These are phyloP conservation scores for Arabidopsis lyrata DNA, from an alignment of 441 rosid species.

Conservation along the genomic window DNA sequence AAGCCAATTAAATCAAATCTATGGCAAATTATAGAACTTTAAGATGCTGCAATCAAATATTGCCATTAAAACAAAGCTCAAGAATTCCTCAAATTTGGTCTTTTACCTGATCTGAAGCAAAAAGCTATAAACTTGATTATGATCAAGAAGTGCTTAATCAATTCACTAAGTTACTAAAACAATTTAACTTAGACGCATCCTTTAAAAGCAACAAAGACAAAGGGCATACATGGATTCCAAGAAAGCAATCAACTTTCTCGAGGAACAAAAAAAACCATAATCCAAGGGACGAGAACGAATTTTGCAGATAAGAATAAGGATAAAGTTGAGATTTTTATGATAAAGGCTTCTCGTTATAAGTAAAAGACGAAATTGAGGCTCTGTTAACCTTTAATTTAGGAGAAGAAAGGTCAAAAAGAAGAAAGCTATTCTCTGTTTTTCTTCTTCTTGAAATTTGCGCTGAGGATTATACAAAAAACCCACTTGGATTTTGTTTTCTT, in stretches of 20 bases:
- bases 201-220: conserved; percentile 33
- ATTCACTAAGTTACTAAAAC: conserved; percentile 29
- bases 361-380: conserved; percentile 24
- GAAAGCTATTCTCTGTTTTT: conserved; percentile 36
- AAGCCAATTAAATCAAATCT: not conserved
- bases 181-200: conserved; percentile 6
- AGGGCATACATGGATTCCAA: conserved; percentile 35
- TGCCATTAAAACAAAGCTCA: not conserved
- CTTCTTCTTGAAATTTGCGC: conserved; percentile 41
- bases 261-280: conserved; percentile 41
- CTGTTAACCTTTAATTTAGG: conserved; percentile 31
- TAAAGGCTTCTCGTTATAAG: conserved; percentile 22
- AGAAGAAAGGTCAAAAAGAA: conserved; percentile 37
- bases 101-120: conserved; percentile 40
- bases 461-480: conserved; percentile 18
- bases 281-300: conserved; percentile 34
- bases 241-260: conserved; percentile 45
- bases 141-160: conserved; percentile 25
- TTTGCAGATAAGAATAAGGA: conserved; percentile 26
- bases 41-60: conserved; percentile 1
- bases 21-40: conserved; percentile 1
- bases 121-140: conserved; percentile 25
- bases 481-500: conserved; percentile 26
- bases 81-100: conserved; percentile 14
- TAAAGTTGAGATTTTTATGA: conserved; percentile 14